Evolutionary conservation across 768 basidiomycete genomes (phyloP), one percentile per base, ranked within the genome.

Genomic region (Pholiota molesta): DNA sequence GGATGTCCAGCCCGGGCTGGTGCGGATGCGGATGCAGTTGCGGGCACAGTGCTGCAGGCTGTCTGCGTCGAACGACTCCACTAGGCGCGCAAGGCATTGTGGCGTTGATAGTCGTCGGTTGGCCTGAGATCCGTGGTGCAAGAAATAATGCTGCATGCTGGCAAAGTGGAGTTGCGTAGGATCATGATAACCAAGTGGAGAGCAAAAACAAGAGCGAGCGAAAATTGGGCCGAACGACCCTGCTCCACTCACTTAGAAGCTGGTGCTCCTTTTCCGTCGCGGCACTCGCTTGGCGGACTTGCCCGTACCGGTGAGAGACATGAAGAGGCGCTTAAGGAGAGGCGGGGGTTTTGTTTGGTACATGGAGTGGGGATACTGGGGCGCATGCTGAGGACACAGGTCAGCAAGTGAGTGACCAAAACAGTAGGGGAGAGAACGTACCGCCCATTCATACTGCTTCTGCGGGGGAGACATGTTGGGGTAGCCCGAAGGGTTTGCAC

Each of bases 311-410:
- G 64, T 71, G 33, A 71, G 61, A 31, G 65, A 62, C 62, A 65
- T 64, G 61, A 72, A 72, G 37, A 72, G 31, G 17, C 71, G 68
- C 55, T 69, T 71, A 52, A 72, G 64, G 10, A 72, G 60, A 1
- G 71, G 71, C 4, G 65, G 66, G 14, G 61, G 70, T 44, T 70
- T 72, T 19, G 59, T 52, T 56, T 69, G 65, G 39, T 71, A 69
- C 52, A 63, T 55, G 6, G 71, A 69, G 62, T 71, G 62, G 26
- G 69, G 71, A n/a, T 65, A 63, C 55, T 71, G 71, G 23, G 69
- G 70, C 21, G 69, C 68, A 52, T 62, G 67, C 69, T 71, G 60
- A 23, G 37, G 21, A 45, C 16, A 31, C 16, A n/a, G 28, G 55
- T 65, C 26, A 66, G 55, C 49, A 37, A 45, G 47, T 62, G 47